A percentile compares a stretch with the other conserved stretches of the same genome.
These are phyloP conservation scores for Fusarium incarnatum DNA, from an alignment of 2,329 filamentous ascomycete genomes.

Conservation along the genomic window DNA sequence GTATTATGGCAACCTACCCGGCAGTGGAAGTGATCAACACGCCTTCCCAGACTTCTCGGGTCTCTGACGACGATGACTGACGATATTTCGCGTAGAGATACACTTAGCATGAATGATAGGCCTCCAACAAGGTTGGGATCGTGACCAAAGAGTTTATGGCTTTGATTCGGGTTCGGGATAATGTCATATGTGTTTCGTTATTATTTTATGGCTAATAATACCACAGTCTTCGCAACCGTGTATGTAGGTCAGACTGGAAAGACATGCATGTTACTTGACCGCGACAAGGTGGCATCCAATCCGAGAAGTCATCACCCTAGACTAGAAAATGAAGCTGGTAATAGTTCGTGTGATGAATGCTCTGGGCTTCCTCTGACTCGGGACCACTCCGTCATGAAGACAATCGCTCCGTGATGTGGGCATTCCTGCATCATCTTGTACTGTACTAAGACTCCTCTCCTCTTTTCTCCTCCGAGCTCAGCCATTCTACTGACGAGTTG, in stretches of 20 bases:
- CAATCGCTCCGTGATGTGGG: not conserved
- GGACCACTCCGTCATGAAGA: conserved; percentile 1
- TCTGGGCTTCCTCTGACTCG: conserved; percentile 1
- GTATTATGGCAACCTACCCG: conserved; percentile 21
- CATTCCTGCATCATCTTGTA: conserved; percentile 11
- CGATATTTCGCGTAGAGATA: conserved; percentile 1
- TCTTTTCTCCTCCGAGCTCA: not conserved
- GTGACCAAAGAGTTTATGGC: conserved; percentile 12
- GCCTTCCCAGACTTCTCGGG: not conserved
- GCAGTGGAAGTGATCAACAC: conserved; percentile 12
- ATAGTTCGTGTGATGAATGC: conserved; percentile 11
- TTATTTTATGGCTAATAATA: conserved; percentile 18
- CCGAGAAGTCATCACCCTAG: conserved; percentile 23
- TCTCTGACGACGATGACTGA: conserved; percentile 13
- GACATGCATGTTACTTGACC: conserved; percentile 19
- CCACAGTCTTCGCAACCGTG: not conserved
- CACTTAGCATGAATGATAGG: conserved; percentile 1
- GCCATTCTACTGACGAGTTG: not conserved
- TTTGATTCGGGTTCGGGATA: not conserved
- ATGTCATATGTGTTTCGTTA: not conserved
- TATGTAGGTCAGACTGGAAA: not conserved
- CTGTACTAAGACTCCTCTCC: not conserved
- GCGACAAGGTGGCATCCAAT: conserved; percentile 38
- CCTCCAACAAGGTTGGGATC: conserved; percentile 3
- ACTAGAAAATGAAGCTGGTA: conserved; percentile 22